These are phyloP conservation scores for Sporothrix protearum DNA, from an alignment of 2,329 filamentous ascomycete species.

Conservation along the genomic window DNA sequence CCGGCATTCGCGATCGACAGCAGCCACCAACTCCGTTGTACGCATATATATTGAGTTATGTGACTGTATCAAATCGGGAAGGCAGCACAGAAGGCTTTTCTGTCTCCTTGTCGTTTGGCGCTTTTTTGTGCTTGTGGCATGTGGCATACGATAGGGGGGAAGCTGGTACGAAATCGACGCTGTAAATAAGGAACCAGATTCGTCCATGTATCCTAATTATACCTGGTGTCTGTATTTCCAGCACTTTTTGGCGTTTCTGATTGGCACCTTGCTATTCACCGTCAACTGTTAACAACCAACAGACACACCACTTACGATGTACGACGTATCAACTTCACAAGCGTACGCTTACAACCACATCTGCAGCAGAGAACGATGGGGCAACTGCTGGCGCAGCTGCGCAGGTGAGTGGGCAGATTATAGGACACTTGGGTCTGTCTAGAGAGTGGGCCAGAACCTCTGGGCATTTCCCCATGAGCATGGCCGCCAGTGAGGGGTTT, in stretches of 20 bases:
- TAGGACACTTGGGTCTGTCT: neutral
- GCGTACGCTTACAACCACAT: neutral
- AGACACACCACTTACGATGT: too few species aligned
- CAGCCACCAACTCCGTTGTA: constrained; percentile 8
- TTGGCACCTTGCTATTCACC: neutral
- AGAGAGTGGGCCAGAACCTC: neutral
- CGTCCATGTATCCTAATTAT: neutral
- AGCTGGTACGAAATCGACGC: neutral
- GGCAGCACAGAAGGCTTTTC: constrained; percentile 13
- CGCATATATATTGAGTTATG: neutral
- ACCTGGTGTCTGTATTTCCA: neutral
- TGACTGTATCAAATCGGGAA: constrained; percentile 20
- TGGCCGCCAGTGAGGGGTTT: constrained; percentile 1
- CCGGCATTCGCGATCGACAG: constrained; percentile 21
- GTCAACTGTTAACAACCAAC: neutral
- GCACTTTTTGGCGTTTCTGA: too few species aligned
- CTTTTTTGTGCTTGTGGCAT: neutral
- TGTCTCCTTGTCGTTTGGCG: neutral
- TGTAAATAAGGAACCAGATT: neutral
- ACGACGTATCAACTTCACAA: too few species aligned
- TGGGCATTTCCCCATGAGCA: neutral
- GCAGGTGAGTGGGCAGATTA: neutral
- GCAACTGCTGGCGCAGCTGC: neutral
- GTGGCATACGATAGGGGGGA: neutral
- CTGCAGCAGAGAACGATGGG: neutral